Evolutionary conservation across 2,329 filamentous ascomycete species (phyloP).

Genomic region (Neoascochyta sp.): DNA sequence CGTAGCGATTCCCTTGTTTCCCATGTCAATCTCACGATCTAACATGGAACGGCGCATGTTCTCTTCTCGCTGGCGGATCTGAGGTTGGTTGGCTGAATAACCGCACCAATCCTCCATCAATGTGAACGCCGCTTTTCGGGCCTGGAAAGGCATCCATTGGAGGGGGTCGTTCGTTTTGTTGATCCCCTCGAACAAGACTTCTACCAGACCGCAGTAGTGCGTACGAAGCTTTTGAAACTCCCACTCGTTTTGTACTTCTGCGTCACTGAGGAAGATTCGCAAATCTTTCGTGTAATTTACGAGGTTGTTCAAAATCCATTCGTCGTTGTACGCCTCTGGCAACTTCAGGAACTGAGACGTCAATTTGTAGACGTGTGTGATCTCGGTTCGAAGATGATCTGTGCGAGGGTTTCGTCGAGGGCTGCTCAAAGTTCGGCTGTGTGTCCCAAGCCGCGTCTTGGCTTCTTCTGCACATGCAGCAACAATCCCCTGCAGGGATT

Average conservation of each 20-base stretch:
- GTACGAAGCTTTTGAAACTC: slow-evolving; percentile 87
- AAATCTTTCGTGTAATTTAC: slow-evolving; percentile 87
- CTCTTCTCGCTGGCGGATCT: slow-evolving; percentile 78
- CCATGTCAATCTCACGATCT: slow-evolving; percentile 67
- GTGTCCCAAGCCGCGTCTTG: slow-evolving; percentile 67
- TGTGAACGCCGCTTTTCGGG: slow-evolving; percentile 88
- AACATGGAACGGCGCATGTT: slow-evolving; percentile 82
- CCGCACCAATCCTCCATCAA: slow-evolving; percentile 99
- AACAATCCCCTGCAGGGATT: slow-evolving; percentile 84
- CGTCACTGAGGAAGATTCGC: slow-evolving; percentile 90
- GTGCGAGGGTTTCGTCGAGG: slow-evolving; percentile 73
- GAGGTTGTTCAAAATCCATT: slow-evolving; percentile 86
- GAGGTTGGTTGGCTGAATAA: slow-evolving; percentile 83
- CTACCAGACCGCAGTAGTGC: slow-evolving; percentile 91
- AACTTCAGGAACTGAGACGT: slow-evolving; percentile 85
- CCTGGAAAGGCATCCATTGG: slow-evolving; percentile 96
- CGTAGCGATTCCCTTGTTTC: slow-evolving; percentile 73
- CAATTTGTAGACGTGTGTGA: slow-evolving; percentile 92
- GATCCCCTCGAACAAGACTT: slow-evolving; percentile 88
- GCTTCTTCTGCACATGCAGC: slow-evolving; percentile 84
- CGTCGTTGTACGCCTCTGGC: slow-evolving; percentile 74
- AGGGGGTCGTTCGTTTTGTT: slow-evolving; percentile 80
- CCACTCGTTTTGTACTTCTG: slow-evolving; percentile 91
- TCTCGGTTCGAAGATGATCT: slow-evolving; percentile 84
- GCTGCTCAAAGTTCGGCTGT: slow-evolving; percentile 80